Evolutionary conservation across 2,329 filamentous ascomycete genomes (phyloP), one percentile per base, ranked within the genome.

Genomic region (Colletotrichum musae): DNA sequence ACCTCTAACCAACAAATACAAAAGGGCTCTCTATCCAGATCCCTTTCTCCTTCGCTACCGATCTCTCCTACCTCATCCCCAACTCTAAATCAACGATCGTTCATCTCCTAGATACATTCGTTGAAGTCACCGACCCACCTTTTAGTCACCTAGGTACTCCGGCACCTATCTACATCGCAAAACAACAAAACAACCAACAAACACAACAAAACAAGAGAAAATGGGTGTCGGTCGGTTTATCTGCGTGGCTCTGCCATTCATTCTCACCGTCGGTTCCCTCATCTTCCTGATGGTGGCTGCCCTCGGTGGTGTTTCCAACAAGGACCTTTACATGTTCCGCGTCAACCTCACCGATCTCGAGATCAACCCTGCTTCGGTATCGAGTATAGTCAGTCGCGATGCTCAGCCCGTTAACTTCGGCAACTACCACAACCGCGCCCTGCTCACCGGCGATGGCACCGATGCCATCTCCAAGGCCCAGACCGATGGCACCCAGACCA

Each of bases 181-280:
- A 21, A 36, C 16, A 15, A 45, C 32, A 56, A 26, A 43, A 16
- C 9, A 45, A 24, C 50, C 66, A 71, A 65, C 71, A 67, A 70
- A 64, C 63, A 77, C 69, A 15, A 5, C 47, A 21, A 64, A 77
- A 77, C 72, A 72, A 64, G 79, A 78, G 51, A 48, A 72, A 72
- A 87, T 87, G 85, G 81, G 92, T 83, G 86, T 88, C 77, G 95
- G 94, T 74, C 90, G 95, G 77, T 89, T 95, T 76, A 85, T 93
- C 80, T 98, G 94, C 83, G 96, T 98, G 82, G 89, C 93, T 82
- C 85, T 94, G 84, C 95, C 95, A 70, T 94, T 97, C 82, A 85
- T 89, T 72, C 88, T 97, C 77, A 95, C 94, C 21, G 83, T 96
- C 75, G 92, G 88, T 72, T 92, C 93, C 68, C 85, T 98, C 75